These are phyloP conservation scores for Populus nigra DNA, from an alignment of 345 rosid genomes.

Conservation along the genomic window DNA sequence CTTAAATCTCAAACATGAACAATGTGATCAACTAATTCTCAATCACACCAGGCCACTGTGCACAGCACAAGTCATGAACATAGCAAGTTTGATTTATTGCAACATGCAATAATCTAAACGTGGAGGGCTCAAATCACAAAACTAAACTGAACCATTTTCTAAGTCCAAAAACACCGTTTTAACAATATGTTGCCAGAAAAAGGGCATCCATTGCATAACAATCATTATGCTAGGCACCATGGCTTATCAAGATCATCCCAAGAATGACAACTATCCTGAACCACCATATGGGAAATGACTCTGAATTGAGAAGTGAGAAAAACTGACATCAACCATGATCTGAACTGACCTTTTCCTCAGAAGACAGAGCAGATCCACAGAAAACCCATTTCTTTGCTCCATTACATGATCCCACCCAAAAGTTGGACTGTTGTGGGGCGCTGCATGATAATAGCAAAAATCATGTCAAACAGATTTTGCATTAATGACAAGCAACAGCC, in stretches of 20 bases:
- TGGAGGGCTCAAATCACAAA: too few relatives aligned
- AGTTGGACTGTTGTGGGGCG: conserved; percentile 26
- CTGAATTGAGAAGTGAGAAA: neutral
- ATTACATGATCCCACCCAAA: conserved; percentile 21
- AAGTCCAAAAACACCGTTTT: too few relatives aligned
- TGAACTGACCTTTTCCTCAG: conserved; percentile 68
- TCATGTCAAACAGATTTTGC: neutral
- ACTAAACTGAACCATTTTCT: too few relatives aligned
- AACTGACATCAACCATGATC: neutral
- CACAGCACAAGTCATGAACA: too few relatives aligned
- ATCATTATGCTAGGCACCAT: neutral
- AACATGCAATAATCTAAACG: too few relatives aligned
- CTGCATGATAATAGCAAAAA: conserved; percentile 39
- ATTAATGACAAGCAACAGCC: neutral
- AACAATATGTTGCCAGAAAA: too few relatives aligned
- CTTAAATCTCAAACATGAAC: too few relatives aligned
- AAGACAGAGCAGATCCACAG: conserved; percentile 85
- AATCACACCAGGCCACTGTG: too few relatives aligned
- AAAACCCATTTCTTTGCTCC: conserved; percentile 50
- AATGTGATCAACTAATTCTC: too few relatives aligned
- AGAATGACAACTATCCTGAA: neutral
- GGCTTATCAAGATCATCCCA: neutral
- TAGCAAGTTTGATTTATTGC: too few relatives aligned
- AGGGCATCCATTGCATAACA: too few relatives aligned
- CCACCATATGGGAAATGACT: neutral